Conservation (phyloP, 202 grass and related monocot genomes). For the Schoenoplectus triqueter region DNA sequence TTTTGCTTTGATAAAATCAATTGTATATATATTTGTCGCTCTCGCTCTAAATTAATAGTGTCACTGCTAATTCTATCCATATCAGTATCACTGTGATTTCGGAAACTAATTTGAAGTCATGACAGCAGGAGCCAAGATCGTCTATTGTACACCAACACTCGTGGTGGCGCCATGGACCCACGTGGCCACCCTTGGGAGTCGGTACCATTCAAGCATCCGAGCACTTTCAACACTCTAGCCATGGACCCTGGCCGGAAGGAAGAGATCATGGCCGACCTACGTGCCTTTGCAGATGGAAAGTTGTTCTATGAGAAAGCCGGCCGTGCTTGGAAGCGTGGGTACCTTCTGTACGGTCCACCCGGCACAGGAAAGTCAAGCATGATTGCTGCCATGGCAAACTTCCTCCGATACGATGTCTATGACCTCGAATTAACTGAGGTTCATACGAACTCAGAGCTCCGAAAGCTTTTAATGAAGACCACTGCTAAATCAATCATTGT, state of each 20-base stretch:
- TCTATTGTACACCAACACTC: slow-evolving; percentile 84
- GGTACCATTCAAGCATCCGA: slow-evolving; percentile 93
- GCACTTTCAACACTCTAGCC: slow-evolving; percentile 87
- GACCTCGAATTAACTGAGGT: slow-evolving; percentile 93
- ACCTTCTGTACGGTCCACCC: slow-evolving; percentile 77
- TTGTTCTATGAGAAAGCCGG: slow-evolving; percentile 81
- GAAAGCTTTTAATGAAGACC: slow-evolving; percentile 95
- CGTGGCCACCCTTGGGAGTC: slow-evolving; percentile 78
- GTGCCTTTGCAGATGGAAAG: slow-evolving; percentile 61
- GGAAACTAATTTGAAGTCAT: slow-evolving; percentile 15
- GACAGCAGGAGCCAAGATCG: slow-evolving; percentile 65
- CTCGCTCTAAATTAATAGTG: too few relatives aligned
- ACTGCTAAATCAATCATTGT: slow-evolving; percentile 95
- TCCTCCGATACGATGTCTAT: slow-evolving; percentile 82
- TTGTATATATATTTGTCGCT: too few relatives aligned
- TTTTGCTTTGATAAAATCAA: too few relatives aligned
- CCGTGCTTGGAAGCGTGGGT: slow-evolving; percentile 85
- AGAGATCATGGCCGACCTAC: slow-evolving; percentile 78
- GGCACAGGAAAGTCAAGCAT: slow-evolving; percentile 94
- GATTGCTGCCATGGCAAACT: slow-evolving; percentile 96
- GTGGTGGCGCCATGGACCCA: slow-evolving; percentile 65
- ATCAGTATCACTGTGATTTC: background rate
- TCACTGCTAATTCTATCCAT: background rate
- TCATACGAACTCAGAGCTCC: slow-evolving; percentile 76
- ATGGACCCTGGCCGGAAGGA: slow-evolving; percentile 68